A percentile compares a stretch with the other conserved stretches of the same genome.
phyloP scores from a whole-genome alignment of 148 eudicot genomes.

The Nepenthes mirabilis region DNA sequence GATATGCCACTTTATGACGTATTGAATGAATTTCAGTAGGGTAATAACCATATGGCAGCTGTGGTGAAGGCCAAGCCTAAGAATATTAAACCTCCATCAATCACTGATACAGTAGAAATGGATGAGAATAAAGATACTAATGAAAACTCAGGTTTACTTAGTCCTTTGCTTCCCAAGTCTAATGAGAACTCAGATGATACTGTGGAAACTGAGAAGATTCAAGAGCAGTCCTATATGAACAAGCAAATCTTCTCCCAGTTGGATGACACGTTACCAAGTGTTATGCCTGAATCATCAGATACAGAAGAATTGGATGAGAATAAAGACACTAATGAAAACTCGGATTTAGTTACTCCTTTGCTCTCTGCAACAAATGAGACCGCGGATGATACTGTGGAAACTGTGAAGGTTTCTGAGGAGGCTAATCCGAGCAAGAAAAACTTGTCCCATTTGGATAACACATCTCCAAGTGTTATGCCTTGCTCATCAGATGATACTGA shows the following conservation, averaged over 20 bases:
- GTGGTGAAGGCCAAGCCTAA: constrained; percentile 63
- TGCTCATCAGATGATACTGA: constrained; percentile 48
- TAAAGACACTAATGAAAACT: constrained; percentile 6
- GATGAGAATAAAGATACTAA: constrained; percentile 10
- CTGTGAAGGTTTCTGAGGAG: constrained; percentile 39
- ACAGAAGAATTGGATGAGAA: constrained; percentile 20
- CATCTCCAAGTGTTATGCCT: constrained; percentile 15
- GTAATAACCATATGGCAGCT: constrained; percentile 98
- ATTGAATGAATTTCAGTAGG: constrained; percentile 89
- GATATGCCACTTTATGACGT: constrained; percentile 96
- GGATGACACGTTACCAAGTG: constrained; percentile 10
- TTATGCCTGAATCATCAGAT: constrained; percentile 15
- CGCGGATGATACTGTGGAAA: constrained; percentile 39
- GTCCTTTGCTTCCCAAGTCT: constrained; percentile 48
- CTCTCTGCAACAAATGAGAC: constrained; percentile 29
- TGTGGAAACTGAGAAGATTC: constrained; percentile 55
- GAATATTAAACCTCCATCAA: constrained; percentile 20
- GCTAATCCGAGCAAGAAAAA: constrained; percentile 6
- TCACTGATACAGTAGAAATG: constrained; percentile 12
- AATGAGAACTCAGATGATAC: constrained; percentile 24
- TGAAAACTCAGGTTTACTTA: constrained; percentile 22
- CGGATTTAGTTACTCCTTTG: constrained; percentile 44
- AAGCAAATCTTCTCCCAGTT: constrained; percentile 4
- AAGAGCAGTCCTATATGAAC: constrained; percentile 14
- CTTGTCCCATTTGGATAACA: constrained; percentile 6